Base-by-base conservation (phyloP, 495 filamentous ascomycete species). In the Hypomontagnella submonticulosa region DNA sequence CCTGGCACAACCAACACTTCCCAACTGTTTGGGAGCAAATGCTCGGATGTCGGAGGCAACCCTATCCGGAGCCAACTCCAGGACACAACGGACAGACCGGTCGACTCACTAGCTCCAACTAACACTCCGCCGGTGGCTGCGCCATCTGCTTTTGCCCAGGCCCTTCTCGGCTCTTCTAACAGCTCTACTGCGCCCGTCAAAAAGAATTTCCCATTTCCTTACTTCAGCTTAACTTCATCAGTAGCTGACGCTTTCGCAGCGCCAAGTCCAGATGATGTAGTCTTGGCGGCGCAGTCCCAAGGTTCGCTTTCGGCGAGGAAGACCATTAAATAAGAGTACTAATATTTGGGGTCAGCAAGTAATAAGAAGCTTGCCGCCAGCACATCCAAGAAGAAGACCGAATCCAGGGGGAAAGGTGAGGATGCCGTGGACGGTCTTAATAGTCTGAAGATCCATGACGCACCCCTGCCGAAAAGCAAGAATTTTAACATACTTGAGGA, bases 201-300 rank as follows among this genome's bases (percentile, higher is more conserved):
- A 63, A 73, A 59, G 62, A 76, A 64, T 57, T 84, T 78, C 78
- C 81, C 78, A 50, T 79, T 81, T 72, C 87, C 79, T 65, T 84
- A 83, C 75, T 81, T 66, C 73, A 73, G 75, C 18, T 68, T 73
- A 6, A 63, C 79, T 40, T 73, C 72, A 51, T 69, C 61, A 57
- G 53, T 73, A 60, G 66, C 72, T 70, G 75, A 85, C 77, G 87
- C 88, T 52, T 99, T 98, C 80, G 80, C 89, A 86, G 90, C 84
- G 63, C 95, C 95, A 54, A 97, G 94, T 75, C 95, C 95, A 68
- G 95, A 99, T 78, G 96, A 97, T 78, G 80, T 94, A 62, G 90
- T 98, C 58, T 79, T 89, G 38, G 86, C 88, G 74, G 95, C 95
- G 62, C 95, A 97, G 78, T 89, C 81, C 75, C 95, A 95, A 93